These are phyloP conservation scores for Castanea crenata DNA, from an alignment of 306 rosid species.

Conservation along the genomic window DNA sequence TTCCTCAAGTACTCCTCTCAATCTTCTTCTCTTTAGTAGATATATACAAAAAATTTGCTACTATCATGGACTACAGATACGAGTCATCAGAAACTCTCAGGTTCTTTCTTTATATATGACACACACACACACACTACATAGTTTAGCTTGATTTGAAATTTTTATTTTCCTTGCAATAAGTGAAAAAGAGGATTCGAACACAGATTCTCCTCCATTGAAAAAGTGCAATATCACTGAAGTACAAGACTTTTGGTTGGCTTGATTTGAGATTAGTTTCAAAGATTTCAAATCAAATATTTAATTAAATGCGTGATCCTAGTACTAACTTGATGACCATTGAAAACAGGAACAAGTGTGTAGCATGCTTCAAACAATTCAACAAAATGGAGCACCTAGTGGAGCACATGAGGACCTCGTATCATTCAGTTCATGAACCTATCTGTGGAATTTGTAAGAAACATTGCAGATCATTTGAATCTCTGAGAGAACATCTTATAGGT, in stretches of 20 bases:
- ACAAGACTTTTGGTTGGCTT: neutral
- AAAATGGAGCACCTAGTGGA: conserved; percentile 90
- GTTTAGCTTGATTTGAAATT: too few relatives aligned
- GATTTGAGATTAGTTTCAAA: neutral
- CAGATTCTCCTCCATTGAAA: too few relatives aligned
- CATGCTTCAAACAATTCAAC: conserved; percentile 91
- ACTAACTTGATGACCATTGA: neutral
- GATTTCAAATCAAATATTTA: neutral
- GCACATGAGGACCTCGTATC: conserved; percentile 90
- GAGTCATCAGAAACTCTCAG: conserved; percentile 64
- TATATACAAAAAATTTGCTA: neutral
- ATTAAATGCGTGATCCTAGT: neutral
- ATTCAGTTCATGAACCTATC: conserved; percentile 86
- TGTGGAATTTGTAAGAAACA: conserved; percentile 91
- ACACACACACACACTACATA: neutral
- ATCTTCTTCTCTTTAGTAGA: neutral
- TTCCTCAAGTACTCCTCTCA: conserved; percentile 21
- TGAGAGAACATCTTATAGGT: conserved; percentile 94
- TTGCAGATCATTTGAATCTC: conserved; percentile 92
- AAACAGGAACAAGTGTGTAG: conserved; percentile 93
- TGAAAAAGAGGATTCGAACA: too few relatives aligned
- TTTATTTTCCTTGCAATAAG: too few relatives aligned
- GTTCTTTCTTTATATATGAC: conserved; percentile 29
- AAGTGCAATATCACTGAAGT: too few relatives aligned
- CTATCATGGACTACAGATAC: conserved; percentile 47